These are phyloP conservation scores for Sclerotinia subarctica DNA, from an alignment of 2,329 filamentous ascomycete genomes.

Conservation along the genomic window DNA sequence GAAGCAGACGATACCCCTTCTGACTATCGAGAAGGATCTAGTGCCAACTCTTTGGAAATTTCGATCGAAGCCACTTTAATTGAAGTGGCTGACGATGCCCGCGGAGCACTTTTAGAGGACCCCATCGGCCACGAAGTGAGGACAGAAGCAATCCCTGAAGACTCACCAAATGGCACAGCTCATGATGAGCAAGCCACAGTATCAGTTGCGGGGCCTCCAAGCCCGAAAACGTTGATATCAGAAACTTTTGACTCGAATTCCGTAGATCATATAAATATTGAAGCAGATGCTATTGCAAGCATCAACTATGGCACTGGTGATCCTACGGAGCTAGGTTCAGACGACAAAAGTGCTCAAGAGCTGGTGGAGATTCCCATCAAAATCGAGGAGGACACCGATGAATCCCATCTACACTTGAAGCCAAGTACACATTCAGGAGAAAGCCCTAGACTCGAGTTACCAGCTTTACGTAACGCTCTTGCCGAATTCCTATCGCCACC, in stretches of 20 bases:
- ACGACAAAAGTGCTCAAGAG: constrained; percentile 10
- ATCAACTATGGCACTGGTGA: not conserved
- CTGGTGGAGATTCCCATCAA: constrained; percentile 6
- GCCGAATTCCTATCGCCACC: constrained; percentile 27
- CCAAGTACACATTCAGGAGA: constrained; percentile 12
- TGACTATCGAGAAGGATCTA: not conserved
- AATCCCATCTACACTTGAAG: not conserved
- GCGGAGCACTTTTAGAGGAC: not conserved
- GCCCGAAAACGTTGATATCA: not conserved
- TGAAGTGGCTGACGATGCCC: constrained; percentile 27
- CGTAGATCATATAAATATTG: not conserved
- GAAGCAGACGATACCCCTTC: constrained; percentile 1
- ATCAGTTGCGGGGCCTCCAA: not conserved
- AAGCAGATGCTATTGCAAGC: not conserved
- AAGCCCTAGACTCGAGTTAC: constrained; percentile 29
- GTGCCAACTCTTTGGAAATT: constrained; percentile 32
- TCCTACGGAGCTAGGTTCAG: not conserved
- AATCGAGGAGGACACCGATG: constrained; percentile 12
- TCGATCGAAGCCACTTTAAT: constrained; percentile 28
- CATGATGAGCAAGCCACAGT: not conserved
- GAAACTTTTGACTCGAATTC: not conserved
- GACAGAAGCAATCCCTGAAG: constrained; percentile 18
- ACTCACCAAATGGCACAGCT: not conserved
- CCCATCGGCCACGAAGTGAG: constrained; percentile 21
- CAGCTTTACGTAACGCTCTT: constrained; percentile 32